Base-by-base conservation (phyloP, 2,329 filamentous ascomycete species). In the Trichoderma hamatum region DNA sequence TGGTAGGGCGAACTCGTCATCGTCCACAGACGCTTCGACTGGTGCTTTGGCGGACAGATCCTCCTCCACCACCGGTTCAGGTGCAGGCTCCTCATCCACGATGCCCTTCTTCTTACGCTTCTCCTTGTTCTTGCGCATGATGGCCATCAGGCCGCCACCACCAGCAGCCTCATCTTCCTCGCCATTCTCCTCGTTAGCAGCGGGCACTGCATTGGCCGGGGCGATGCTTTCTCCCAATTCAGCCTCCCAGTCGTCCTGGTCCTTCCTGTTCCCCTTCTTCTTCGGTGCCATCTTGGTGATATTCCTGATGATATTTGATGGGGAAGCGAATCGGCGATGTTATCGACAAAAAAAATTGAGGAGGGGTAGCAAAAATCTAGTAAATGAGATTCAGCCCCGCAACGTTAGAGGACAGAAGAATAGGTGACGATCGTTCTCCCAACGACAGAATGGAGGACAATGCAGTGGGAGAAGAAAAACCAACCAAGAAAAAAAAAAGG, bases 231-330 rank as follows among this genome's bases (percentile, higher is more conserved):
- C 95, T 76, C 94, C 94, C 67, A 97, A 85, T 72, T 97, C 94
- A 68, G 92, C 90, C 81, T 98, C 96, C 95, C 95, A 97, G 85
- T 97, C 93, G 77, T 97, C 93, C 78, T 92, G 88, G 78, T 85
- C 88, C 80, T 89, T 90, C 86, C 95, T 96, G 79, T 90, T 91
- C 75, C 84, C 84, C 88, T 97, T 97, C 87, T 96, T 96, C 85
- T 97, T 97, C 72, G 94, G 94, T 77, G 94, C 84, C 95, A 97
- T 98, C 71, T 81, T 85, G 80, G 71, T 21, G 26, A 21, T 55
- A 26, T 68, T 43, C 39, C 19, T 43, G 39, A 43, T 43, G 39
- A n/a, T 46, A 10, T 28, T 36, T 14, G 36, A 43, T 43, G 16
- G 39, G 10, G 46, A 28, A 21, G 60, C 10, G 19, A 32, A 30